phyloP scores from a whole-genome alignment of 345 rosid species.

The Murraya koenigii region DNA sequence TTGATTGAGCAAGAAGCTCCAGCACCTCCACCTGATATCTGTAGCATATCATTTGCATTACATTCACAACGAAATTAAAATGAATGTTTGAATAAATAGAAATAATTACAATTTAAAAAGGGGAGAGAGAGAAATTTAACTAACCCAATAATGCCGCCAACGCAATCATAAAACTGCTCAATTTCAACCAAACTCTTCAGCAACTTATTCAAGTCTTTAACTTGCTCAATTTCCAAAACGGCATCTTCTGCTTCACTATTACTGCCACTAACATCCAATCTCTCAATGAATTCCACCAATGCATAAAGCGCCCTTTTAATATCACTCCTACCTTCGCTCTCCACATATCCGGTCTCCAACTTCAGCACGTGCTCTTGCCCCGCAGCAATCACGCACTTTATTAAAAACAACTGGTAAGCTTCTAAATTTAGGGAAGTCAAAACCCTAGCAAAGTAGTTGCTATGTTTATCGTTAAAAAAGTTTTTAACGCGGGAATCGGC shows the following conservation, averaged over 20 bases:
- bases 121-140: neutral
- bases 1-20: constrained; percentile 71
- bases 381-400: constrained; percentile 75
- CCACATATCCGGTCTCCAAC: constrained; percentile 32
- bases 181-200: constrained; percentile 54
- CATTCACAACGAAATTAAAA: constrained; percentile 13
- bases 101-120: too few relatives aligned
- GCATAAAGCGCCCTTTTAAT: constrained; percentile 68
- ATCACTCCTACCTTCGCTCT: constrained; percentile 39
- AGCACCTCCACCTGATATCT: constrained; percentile 86
- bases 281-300: constrained; percentile 77
- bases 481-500: constrained; percentile 51
- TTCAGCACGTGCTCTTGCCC: constrained; percentile 79
- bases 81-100: neutral
- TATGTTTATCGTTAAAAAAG: constrained; percentile 33
- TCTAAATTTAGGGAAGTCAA: constrained; percentile 42
- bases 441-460: constrained; percentile 32
- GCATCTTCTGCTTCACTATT: constrained; percentile 18
- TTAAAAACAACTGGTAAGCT: constrained; percentile 44
- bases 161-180: constrained; percentile 80
- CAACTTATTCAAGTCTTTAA: constrained; percentile 49
- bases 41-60: constrained; percentile 16
- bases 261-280: constrained; percentile 42
- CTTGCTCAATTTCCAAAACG: constrained; percentile 39
- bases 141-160: constrained; percentile 94